Percentiles rank a stretch among this genome's conserved stretches.
Conservation (phyloP, 1,284 basidiomycete genomes). For the Fomes fomentarius region DNA sequence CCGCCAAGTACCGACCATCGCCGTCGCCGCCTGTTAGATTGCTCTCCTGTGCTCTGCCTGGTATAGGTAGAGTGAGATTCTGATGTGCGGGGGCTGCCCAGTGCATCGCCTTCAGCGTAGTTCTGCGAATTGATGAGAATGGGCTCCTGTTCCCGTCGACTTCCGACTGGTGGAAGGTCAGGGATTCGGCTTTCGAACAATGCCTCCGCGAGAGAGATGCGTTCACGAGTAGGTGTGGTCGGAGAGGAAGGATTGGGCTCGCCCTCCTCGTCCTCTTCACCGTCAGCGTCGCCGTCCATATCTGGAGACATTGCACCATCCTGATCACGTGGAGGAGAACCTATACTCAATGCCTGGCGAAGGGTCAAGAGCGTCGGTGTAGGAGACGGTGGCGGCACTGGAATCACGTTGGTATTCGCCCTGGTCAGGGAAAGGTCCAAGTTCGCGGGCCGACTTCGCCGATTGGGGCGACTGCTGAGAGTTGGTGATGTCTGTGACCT, state of each 20-base stretch:
- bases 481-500: constrained; percentile 32
- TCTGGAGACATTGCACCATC: constrained; percentile 33
- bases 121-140: constrained; percentile 53
- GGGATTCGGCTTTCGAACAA: constrained; percentile 78
- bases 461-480: constrained; percentile 33
- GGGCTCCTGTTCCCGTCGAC: constrained; percentile 63
- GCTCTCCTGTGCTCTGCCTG: constrained; percentile 33
- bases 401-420: constrained; percentile 41
- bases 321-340: constrained; percentile 36
- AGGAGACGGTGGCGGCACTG: constrained; percentile 56
- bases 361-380: constrained; percentile 65
- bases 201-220: constrained; percentile 71
- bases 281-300: constrained; percentile 43
- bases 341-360: constrained; percentile 52
- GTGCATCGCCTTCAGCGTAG: constrained; percentile 44
- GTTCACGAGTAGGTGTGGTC: constrained; percentile 49
- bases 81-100: constrained; percentile 50
- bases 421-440: constrained; percentile 58
- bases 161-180: constrained; percentile 70
- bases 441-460: constrained; percentile 64
- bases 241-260: constrained; percentile 35
- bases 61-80: constrained; percentile 43
- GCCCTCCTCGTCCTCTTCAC: constrained; percentile 70
- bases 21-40: constrained; percentile 43
- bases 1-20: constrained; percentile 60